Evolutionary conservation across 768 basidiomycete species (phyloP).

Genomic region (Kockovaella imperatae): DNA sequence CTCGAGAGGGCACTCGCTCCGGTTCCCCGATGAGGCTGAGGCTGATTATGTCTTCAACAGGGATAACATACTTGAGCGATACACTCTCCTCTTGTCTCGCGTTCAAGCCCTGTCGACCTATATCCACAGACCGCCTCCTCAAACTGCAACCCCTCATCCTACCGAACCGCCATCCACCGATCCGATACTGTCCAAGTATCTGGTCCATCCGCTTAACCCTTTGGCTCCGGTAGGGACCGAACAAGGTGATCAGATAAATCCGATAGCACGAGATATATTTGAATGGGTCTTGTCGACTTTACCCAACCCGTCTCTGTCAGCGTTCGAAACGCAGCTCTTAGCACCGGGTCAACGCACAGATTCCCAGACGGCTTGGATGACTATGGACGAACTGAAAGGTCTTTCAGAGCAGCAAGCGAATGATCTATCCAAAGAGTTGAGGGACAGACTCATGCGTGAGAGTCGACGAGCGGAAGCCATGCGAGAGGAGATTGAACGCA

Average conservation of each 20-base stretch:
- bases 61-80: slow-evolving; percentile 31
- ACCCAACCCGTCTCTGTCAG: no score
- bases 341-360: neutral
- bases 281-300: no score
- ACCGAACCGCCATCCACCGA: neutral
- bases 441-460: slow-evolving; percentile 11
- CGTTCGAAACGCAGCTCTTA: neutral
- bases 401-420: slow-evolving; percentile 11
- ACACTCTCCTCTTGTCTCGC: slow-evolving; percentile 28
- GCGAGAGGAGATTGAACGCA: slow-evolving; percentile 12
- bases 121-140: neutral
- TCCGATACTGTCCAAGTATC: slow-evolving; percentile 3
- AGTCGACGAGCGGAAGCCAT: slow-evolving; percentile 5
- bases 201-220: slow-evolving; percentile 33
- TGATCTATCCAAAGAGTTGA: slow-evolving; percentile 5
- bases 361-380: neutral
- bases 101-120: slow-evolving; percentile 18
- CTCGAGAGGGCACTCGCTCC: no score
- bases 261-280: no score
- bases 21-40: neutral
- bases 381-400: slow-evolving; percentile 8
- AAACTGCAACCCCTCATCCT: neutral
- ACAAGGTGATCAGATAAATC: neutral
- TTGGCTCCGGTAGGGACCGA: neutral
- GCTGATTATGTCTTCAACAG: slow-evolving; percentile 6